phyloP scores from a whole-genome alignment of 495 filamentous ascomycete species.

The Jackrogersella minutella region DNA sequence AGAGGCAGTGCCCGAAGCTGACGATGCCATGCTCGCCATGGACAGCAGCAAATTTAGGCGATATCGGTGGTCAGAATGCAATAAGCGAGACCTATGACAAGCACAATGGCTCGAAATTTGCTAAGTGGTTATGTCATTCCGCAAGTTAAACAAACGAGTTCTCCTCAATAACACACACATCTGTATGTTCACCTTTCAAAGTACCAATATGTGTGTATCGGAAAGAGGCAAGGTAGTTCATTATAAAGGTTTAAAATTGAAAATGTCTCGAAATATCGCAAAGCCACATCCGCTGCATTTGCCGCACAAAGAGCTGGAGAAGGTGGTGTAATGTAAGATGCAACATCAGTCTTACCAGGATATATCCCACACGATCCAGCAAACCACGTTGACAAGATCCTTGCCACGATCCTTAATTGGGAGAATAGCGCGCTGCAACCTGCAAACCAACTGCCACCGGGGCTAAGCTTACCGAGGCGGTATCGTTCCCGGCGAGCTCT shows the following conservation, averaged over 20 bases:
- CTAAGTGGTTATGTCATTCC: slow-evolving; percentile 21
- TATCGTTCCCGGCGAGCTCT: slow-evolving; percentile 15
- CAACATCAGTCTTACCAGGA: slow-evolving; percentile 34
- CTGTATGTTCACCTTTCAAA: neutral
- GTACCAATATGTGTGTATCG: neutral
- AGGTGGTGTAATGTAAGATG: slow-evolving; percentile 29
- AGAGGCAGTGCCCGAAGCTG: neutral
- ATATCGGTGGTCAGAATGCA: neutral
- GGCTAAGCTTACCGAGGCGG: slow-evolving; percentile 1
- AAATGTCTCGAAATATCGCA: slow-evolving; percentile 18
- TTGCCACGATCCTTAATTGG: slow-evolving; percentile 35
- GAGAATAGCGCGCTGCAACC: slow-evolving; percentile 20
- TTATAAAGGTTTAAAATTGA: neutral
- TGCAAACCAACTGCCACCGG: slow-evolving; percentile 23
- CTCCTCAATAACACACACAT: slow-evolving; percentile 3
- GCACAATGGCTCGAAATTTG: slow-evolving; percentile 1
- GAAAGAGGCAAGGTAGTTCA: neutral
- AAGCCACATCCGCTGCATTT: slow-evolving; percentile 3
- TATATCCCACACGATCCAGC: slow-evolving; percentile 38
- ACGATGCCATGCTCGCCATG: slow-evolving; percentile 15
- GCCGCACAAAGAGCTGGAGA: neutral
- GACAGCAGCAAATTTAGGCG: neutral
- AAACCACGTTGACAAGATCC: slow-evolving; percentile 23
- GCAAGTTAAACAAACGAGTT: neutral
- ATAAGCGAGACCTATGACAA: neutral